Percentiles rank a stretch among this genome's conserved stretches.
Evolutionary conservation across 2,329 filamentous ascomycete genomes (phyloP).

Genomic region (Ophiocordyceps unilateralis): DNA sequence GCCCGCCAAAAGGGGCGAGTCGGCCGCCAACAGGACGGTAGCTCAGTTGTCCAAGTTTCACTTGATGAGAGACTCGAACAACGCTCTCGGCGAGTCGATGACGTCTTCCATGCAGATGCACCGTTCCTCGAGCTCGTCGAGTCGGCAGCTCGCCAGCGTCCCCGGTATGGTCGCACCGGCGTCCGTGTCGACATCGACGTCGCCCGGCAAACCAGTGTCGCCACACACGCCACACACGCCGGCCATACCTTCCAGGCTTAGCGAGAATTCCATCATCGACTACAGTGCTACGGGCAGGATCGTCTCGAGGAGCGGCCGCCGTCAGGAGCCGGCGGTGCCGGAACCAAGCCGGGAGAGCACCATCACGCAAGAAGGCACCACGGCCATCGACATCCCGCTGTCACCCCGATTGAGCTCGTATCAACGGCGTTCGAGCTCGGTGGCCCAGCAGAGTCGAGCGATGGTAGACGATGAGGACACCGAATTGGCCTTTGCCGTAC

Average conservation of each 20-base stretch:
- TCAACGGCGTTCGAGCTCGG: constrained; percentile 50
- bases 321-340: constrained; percentile 10
- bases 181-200: constrained; percentile 71
- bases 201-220: constrained; percentile 76
- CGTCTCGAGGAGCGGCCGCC: constrained; percentile 12
- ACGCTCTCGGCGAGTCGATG: constrained; percentile 80
- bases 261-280: constrained; percentile 60
- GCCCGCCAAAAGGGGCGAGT: constrained; percentile 46
- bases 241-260: constrained; percentile 82
- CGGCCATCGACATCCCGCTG: constrained; percentile 56
- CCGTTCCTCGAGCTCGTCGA: constrained; percentile 60
- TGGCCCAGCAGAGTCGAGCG: constrained; percentile 43
- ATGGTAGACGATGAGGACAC: constrained; percentile 39
- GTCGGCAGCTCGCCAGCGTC: constrained; percentile 39
- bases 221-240: constrained; percentile 86
- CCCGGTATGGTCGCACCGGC: constrained; percentile 54
- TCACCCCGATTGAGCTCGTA: constrained; percentile 44
- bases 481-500: constrained; percentile 40
- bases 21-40: constrained; percentile 55
- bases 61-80: constrained; percentile 76
- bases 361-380: constrained; percentile 34
- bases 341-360: constrained; percentile 19
- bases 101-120: constrained; percentile 77
- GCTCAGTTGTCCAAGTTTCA: constrained; percentile 76
- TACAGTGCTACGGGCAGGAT: constrained; percentile 13